Conservation (phyloP, 306 rosid species). For the Malus asiatica region DNA sequence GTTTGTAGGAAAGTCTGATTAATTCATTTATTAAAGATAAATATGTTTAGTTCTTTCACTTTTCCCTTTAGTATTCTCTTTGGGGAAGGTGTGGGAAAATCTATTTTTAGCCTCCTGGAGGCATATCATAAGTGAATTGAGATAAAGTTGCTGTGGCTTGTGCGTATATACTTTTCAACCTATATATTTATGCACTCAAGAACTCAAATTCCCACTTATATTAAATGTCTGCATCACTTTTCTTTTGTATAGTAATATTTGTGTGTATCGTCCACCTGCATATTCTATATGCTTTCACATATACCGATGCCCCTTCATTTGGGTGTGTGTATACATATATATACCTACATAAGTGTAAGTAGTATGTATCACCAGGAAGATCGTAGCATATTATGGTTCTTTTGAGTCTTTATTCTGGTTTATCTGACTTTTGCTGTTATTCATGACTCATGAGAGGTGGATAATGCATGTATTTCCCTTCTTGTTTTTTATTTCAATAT, state of each 20-base stretch:
- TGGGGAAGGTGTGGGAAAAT: not conserved
- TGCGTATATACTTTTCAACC: not conserved
- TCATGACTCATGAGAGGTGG: conserved; percentile 1
- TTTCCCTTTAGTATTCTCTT: not conserved
- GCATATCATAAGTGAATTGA: not conserved
- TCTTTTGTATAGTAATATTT: not conserved
- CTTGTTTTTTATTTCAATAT: conserved; percentile 8
- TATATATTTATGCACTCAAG: not conserved
- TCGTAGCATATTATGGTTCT: not conserved
- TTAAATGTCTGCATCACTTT: not conserved
- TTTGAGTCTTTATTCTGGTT: not conserved
- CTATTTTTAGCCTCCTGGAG: not conserved
- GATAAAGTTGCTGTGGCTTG: not conserved
- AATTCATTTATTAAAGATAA: not conserved
- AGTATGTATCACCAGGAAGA: not conserved
- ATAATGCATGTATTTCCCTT: conserved; percentile 12
- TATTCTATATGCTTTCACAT: not conserved
- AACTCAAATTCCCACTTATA: not conserved
- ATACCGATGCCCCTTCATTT: not conserved
- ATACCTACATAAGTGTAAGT: not conserved
- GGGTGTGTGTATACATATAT: not conserved
- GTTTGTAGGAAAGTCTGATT: not conserved
- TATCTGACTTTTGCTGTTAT: not conserved
- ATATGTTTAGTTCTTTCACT: not conserved
- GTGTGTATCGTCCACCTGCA: not conserved